Evolutionary conservation across 148 eudicot genomes (phyloP).

Genomic region (Fagopyrum esculentum): DNA sequence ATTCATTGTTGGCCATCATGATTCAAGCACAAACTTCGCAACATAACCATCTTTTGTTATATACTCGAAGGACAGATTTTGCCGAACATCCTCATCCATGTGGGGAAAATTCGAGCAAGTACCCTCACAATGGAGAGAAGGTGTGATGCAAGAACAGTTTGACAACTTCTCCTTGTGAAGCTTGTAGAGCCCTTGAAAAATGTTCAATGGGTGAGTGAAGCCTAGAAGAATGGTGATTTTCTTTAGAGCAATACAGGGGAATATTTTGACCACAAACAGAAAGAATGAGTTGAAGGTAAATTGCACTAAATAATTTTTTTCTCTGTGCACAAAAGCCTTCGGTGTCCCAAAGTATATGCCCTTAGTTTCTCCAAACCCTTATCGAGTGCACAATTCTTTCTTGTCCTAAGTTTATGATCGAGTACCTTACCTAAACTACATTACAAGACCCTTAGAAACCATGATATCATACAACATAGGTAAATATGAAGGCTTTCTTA

Average conservation of each 20-base stretch:
- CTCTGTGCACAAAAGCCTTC: not conserved
- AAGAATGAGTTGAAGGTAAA: too few relatives aligned
- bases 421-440: not conserved
- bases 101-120: slow-evolving; percentile 95
- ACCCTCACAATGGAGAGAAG: slow-evolving; percentile 60
- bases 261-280: not conserved
- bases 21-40: slow-evolving; percentile 69
- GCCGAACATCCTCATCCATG: slow-evolving; percentile 97
- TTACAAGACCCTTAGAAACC: not conserved
- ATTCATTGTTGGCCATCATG: slow-evolving; percentile 72
- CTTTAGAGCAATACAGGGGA: not conserved
- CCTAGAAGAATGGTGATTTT: not conserved
- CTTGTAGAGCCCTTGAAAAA: slow-evolving; percentile 60
- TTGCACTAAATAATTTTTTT: not conserved
- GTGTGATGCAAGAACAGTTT: slow-evolving; percentile 91
- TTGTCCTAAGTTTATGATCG: not conserved
- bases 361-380: not conserved
- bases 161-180: slow-evolving; percentile 85
- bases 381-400: not conserved
- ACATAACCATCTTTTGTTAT: slow-evolving; percentile 49
- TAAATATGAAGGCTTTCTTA: too few relatives aligned
- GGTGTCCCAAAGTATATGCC: not conserved
- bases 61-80: slow-evolving; percentile 71
- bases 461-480: not conserved
- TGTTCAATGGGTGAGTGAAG: not conserved